Conservation (phyloP, 2,329 filamentous ascomycete species). For the Pseudogymnoascus sp. region DNA sequence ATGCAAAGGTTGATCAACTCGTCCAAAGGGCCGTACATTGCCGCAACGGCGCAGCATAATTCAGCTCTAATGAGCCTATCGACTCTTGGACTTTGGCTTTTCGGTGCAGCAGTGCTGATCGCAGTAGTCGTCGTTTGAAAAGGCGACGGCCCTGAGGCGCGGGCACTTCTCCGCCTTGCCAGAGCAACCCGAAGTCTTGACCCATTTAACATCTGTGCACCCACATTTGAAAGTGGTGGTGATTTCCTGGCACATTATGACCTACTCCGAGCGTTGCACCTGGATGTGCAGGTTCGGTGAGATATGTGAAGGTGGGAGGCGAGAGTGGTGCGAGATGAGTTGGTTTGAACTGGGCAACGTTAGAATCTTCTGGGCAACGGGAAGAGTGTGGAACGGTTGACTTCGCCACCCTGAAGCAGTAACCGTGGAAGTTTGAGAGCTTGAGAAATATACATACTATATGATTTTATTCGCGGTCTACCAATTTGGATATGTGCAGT, state of each 20-base stretch:
- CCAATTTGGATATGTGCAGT: neutral
- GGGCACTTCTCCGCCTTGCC: neutral
- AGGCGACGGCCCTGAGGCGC: neutral
- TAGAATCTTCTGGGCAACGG: neutral
- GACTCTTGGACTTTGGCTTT: neutral
- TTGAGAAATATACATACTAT: neutral
- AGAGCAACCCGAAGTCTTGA: neutral
- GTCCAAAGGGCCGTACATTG: neutral
- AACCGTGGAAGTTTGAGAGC: neutral
- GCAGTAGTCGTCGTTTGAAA: neutral
- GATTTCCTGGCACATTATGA: neutral
- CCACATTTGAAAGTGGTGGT: neutral
- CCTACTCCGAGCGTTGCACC: neutral
- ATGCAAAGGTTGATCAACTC: neutral
- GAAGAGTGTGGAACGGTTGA: neutral
- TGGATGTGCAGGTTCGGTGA: neutral
- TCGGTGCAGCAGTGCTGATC: too few species aligned
- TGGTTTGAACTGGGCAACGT: neutral
- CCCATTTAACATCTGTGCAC: neutral
- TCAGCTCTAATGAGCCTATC: neutral
- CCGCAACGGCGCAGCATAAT: neutral
- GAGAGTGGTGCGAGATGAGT: neutral
- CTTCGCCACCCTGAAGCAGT: neutral
- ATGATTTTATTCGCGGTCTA: neutral
- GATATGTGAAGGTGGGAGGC: neutral